Evolutionary conservation across 2,329 filamentous ascomycete genomes (phyloP), one percentile per base, ranked within the genome.

Genomic region (Sarocladium brachiariae): DNA sequence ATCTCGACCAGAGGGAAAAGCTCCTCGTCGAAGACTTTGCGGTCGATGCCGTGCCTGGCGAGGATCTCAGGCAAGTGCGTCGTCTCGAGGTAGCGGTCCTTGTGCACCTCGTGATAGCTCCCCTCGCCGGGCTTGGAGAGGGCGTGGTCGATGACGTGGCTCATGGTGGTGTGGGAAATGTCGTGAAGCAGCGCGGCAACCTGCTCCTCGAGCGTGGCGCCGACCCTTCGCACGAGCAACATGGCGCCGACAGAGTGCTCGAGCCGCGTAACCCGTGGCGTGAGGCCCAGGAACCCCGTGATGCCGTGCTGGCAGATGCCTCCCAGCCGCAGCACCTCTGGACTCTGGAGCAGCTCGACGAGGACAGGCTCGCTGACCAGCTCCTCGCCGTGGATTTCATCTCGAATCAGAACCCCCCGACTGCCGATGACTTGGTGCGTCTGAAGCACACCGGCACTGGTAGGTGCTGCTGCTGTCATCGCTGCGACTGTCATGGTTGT

Each of bases 221-320:
- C 64, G 1, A 65, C 66, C 35, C 55, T 59, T 43, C 66, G 67
- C 23, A 69, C 66, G 10, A 69, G 59, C 8, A 70, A 55, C 11
- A 68, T 63, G 23, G 67, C 66, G 37, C 68, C 68, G 41, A 70
- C 62, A 7, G 66, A 69, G 54, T 70, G 68, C 53, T 70, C 66
- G 30, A 69, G 60, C 16, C 67, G 65, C 10, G 66, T 69, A 18
- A 70, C 59, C 13, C 49, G 51, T 5, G 63, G 66, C 5, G 62
- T 65, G 11, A 66, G 55, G 50, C 60, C 60, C 2, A 70, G 56
- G 24, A 68, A 57, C 13, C 61, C 60, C 6, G 65, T 68, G 23
- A 70, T 57, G 23, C 68, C 66, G 49, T 69, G 62, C 53, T 70
- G 67, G 52, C 59, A 61, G 51, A 70, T 60, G 6, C 64, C 65